These are phyloP conservation scores for Abrus pulchellus DNA, from an alignment of 306 rosid genomes.

Conservation along the genomic window DNA sequence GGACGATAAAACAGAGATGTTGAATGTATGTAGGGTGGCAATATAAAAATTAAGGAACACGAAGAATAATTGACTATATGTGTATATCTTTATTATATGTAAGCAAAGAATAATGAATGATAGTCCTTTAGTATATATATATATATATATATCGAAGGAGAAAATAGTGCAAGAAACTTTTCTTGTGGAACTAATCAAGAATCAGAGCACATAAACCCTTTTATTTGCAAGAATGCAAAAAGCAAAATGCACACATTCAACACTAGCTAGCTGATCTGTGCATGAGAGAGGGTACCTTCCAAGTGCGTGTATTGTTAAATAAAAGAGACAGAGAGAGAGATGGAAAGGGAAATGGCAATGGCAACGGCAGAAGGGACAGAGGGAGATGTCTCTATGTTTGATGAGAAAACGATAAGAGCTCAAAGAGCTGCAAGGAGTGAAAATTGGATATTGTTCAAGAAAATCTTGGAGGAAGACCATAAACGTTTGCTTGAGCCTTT, in stretches of 20 bases:
- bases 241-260: not conserved
- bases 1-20: no score
- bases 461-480: slow-evolving; percentile 13
- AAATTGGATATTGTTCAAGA: slow-evolving; percentile 16
- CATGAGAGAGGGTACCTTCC: not conserved
- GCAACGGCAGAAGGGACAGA: not conserved
- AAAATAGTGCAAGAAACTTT: slow-evolving; percentile 13
- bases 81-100: not conserved
- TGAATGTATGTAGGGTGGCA: no score
- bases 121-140: not conserved
- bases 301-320: not conserved
- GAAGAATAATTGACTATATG: not conserved
- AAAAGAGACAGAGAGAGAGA: not conserved
- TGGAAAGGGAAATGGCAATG: not conserved
- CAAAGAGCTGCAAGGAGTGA: slow-evolving; percentile 30
- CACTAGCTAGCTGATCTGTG: not conserved
- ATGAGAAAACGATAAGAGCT: slow-evolving; percentile 18
- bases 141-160: no score
- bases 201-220: not conserved
- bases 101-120: slow-evolving; percentile 19
- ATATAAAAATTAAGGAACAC: no score
- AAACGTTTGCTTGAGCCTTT: not conserved
- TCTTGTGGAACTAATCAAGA: slow-evolving; percentile 13
- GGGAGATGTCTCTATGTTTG: not conserved
- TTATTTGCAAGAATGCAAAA: not conserved